These are phyloP conservation scores for Sphagnum magellanicum DNA, from an alignment of 228 moss, liverwort and hornwort species.

Conservation along the genomic window DNA sequence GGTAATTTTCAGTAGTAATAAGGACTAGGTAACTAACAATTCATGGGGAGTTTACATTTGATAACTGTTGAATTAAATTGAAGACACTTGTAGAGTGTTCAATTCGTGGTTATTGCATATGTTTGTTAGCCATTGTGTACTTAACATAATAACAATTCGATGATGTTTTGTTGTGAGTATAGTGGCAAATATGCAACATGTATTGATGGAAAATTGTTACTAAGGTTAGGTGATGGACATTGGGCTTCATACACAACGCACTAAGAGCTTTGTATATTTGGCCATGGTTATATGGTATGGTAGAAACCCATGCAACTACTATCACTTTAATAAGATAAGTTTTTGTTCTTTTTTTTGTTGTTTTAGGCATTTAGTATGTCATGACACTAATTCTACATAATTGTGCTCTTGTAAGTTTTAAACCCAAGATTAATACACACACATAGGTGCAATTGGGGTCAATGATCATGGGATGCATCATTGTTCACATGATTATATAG, in stretches of 20 bases:
- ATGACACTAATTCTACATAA: too few species aligned
- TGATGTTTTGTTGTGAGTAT: conserved; percentile 19
- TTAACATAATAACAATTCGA: neutral
- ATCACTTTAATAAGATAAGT: conserved; percentile 1
- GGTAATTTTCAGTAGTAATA: neutral
- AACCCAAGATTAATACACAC: too few species aligned
- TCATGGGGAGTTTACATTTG: too few species aligned
- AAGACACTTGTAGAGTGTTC: neutral
- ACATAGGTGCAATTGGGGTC: too few species aligned
- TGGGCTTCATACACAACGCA: conserved; percentile 59
- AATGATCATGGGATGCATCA: too few species aligned
- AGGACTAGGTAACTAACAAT: neutral
- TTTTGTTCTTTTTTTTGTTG: too few species aligned
- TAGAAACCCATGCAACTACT: conserved; percentile 28
- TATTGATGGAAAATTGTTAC: conserved; percentile 58
- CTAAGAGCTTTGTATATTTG: conserved; percentile 65
- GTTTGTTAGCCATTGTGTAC: neutral
- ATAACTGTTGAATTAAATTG: neutral
- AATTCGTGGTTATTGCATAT: neutral
- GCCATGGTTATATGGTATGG: conserved; percentile 71
- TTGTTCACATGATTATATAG: too few species aligned
- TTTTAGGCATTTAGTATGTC: too few species aligned
- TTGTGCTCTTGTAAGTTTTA: too few species aligned
- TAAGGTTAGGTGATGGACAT: conserved; percentile 63
- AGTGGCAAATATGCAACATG: conserved; percentile 70